Evolutionary conservation across 129 eudicot genomes (phyloP), one percentile per base, ranked within the genome.

Genomic region (Smallanthus sonchifolius): DNA sequence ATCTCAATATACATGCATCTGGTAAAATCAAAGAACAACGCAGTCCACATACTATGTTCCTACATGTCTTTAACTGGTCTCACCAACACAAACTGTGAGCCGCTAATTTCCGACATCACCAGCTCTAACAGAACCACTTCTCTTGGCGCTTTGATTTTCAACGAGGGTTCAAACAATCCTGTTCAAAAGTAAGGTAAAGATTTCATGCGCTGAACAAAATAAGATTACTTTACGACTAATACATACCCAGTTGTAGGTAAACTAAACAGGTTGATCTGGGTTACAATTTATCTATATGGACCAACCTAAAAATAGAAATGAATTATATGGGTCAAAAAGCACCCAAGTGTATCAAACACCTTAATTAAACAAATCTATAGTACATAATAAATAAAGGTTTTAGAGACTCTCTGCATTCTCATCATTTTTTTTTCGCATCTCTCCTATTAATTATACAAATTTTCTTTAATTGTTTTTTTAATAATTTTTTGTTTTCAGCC

Each of bases 131-230:
- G 83, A n/a, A 83, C 82, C 72, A 88, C 87, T 32, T 86, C 85
- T 30, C 51, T 77, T 3, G 91, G 96, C 45, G 67, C 68, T 70
- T 72, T 77, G 70, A 86, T 83, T 82, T 83, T 85, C 79, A 80
- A 72, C 2, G 87, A 89, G 32, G 91, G 92, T 68, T 88, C 96
- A 36, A 88, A 45, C 11, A 94, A 77, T 54, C 97, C 98, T 94
- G 89, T 75, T 32, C 63, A 5, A 30, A 79, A 36, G 39, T 28
- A 48, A 66, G 72, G 55, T 47, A 76, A 79, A 19, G 24, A 52
- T 57, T 30, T 9, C n/a, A 67, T 43, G 17, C 6, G 38, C 5
- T 0, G 19, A 52, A 75, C 44, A 57, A 66, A 24, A 65, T 11
- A 37, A 19, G 28, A 44, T 19, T 36, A 8, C 4, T 3, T 7